Evolutionary conservation across 2,329 filamentous ascomycete genomes (phyloP), one percentile per base, ranked within the genome.

Genomic region (Scytalidium lignicola): DNA sequence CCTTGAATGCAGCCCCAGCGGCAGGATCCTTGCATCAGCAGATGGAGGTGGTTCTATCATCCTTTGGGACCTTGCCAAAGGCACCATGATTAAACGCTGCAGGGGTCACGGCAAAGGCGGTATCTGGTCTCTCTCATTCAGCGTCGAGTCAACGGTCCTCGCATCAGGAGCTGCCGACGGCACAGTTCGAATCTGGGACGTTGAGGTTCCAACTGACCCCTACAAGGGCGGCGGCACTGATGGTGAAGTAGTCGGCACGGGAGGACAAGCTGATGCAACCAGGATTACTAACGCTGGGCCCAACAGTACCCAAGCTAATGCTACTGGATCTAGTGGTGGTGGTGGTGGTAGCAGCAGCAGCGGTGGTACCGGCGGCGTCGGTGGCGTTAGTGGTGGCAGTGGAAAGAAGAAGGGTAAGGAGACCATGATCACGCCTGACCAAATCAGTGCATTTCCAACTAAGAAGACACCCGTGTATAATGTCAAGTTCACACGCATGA

Each of bases 391-490:
- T 17, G 32, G 32, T 17, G 32, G 8, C 15, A n/a, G 12, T 8
- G 62, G 67, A 3, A 85, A 85, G 76, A 95, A 95, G 73, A 89
- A 89, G 67, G 82, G 80, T 49, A 96, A 96, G 67, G 92, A 96
- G 61, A 88, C 90, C 3, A 88, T 89, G 61, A 86, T 96, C 41
- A 91, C 86, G 0, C 85, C 90, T 0, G 93, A 99, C 63, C 93
- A 97, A 70, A 95, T 99, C 70, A 90, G 83, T 55, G 91, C 89
- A 1, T 97, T 96, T 65, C 85, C 90, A 1, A 97, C 93, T 3
- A 99, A 99, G 79, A 96, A 95, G 71, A 92, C 87, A 15, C 91
- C 92, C 0, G 88, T 97, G 10, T 88, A 95, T 69, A 93, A 92
- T 70, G 91, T 95, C 47, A 82, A 86, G 62, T 96, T 96, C 62